phyloP scores from a whole-genome alignment of 768 basidiomycete genomes.

The Collybiopsis luxurians region DNA sequence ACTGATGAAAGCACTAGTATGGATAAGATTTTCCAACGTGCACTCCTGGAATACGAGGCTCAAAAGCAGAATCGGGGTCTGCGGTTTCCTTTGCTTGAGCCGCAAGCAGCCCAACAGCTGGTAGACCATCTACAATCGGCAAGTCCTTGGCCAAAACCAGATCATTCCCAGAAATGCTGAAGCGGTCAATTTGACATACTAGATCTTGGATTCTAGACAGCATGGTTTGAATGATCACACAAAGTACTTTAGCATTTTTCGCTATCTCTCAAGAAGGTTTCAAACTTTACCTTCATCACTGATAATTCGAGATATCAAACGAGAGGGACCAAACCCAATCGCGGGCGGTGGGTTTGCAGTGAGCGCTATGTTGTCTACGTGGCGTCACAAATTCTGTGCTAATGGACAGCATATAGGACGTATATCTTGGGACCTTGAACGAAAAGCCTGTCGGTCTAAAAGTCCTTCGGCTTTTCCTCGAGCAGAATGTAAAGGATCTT shows the following conservation, averaged over 20 bases:
- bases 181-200: too few relatives aligned
- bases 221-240: too few relatives aligned
- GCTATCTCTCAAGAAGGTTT: neutral
- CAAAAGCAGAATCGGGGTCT: too few relatives aligned
- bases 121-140: too few relatives aligned
- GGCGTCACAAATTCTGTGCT: neutral
- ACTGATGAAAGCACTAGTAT: too few relatives aligned
- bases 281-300: neutral
- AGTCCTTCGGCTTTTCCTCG: neutral
- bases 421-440: neutral
- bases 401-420: neutral
- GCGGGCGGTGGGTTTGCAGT: neutral
- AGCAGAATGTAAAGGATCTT: neutral
- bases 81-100: too few relatives aligned
- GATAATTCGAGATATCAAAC: neutral
- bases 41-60: too few relatives aligned
- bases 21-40: too few relatives aligned
- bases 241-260: neutral
- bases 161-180: too few relatives aligned
- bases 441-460: neutral
- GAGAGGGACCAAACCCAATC: neutral
- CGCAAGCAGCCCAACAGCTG: too few relatives aligned
- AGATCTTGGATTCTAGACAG: too few relatives aligned
- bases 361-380: neutral
- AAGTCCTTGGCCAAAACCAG: too few relatives aligned